phyloP scores from a whole-genome alignment of 2,329 filamentous ascomycete genomes.

The Trichoderma brevicompactum region DNA sequence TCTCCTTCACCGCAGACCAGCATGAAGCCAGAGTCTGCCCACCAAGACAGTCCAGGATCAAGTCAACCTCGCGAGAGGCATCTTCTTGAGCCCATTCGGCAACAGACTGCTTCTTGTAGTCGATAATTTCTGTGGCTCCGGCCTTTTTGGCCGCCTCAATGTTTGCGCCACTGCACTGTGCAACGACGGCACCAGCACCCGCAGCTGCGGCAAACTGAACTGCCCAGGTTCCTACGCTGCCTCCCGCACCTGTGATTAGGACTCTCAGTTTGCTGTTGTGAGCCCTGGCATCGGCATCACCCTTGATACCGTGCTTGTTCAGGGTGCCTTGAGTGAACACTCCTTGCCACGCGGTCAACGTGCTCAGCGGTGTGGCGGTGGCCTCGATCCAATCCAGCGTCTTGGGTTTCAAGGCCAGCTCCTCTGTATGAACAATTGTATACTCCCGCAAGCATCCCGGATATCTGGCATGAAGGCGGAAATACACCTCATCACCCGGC shows the following conservation, averaged over 20 bases:
- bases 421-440: conserved; percentile 38
- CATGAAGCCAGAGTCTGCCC: conserved; percentile 40
- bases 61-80: conserved; percentile 39
- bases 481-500: conserved; percentile 44
- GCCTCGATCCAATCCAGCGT: conserved; percentile 42
- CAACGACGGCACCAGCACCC: conserved; percentile 45
- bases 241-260: conserved; percentile 47
- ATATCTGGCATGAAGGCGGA: conserved; percentile 36
- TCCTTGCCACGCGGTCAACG: conserved; percentile 49
- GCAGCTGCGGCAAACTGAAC: conserved; percentile 45
- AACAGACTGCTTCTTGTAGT: conserved; percentile 42
- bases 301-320: conserved; percentile 37
- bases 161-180: conserved; percentile 40
- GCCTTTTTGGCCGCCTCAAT: conserved; percentile 38
- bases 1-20: conserved; percentile 44
- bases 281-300: conserved; percentile 36
- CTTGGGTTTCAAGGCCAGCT: conserved; percentile 44
- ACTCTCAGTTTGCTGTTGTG: conserved; percentile 40
- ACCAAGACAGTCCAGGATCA: conserved; percentile 46
- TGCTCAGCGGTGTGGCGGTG: conserved; percentile 46
- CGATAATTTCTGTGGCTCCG: conserved; percentile 45
- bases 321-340: conserved; percentile 45
- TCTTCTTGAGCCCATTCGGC: conserved; percentile 41
- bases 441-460: conserved; percentile 43
- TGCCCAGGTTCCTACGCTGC: conserved; percentile 47